Percentiles rank a stretch among this genome's conserved stretches.
Evolutionary conservation across 192 early-diverging fungal genomes (phyloP).

Genomic region (Backusella westeae): DNA sequence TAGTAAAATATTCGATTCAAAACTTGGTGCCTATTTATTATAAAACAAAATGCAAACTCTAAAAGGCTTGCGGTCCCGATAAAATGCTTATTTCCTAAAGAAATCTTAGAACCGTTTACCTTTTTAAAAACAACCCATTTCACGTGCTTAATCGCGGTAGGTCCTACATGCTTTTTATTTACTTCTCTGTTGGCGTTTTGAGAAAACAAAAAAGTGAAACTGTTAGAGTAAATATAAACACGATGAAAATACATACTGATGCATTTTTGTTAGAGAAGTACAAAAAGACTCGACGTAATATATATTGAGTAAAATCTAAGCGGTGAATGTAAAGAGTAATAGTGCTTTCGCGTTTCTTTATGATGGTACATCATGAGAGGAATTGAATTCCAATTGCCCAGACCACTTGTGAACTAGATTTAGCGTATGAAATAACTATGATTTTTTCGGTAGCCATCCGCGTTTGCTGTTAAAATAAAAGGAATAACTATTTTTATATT

Average conservation of each 20-base stretch:
- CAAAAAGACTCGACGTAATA: not conserved
- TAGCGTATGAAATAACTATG: not conserved
- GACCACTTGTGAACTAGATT: not conserved
- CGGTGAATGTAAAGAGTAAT: not conserved
- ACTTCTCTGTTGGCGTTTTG: conserved; percentile 1
- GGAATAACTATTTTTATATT: not conserved
- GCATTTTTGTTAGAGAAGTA: not conserved
- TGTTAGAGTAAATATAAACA: not conserved
- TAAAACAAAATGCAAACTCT: conserved; percentile 1
- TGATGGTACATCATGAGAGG: not conserved
- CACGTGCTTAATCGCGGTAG: not conserved
- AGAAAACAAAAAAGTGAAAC: not conserved
- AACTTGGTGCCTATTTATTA: not conserved
- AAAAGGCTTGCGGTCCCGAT: not conserved
- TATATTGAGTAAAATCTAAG: not conserved
- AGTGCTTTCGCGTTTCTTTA: not conserved
- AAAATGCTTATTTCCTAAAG: conserved; percentile 9
- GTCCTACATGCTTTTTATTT: not conserved
- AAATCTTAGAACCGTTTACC: not conserved
- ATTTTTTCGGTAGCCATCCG: not conserved
- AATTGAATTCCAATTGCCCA: not conserved
- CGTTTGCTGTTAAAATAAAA: not conserved
- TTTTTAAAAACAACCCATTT: not conserved
- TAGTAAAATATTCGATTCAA: not conserved
- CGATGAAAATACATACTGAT: not conserved